phyloP scores from a whole-genome alignment of 225 moss, liverwort and hornwort species.

The Antitrichia curtipendula region DNA sequence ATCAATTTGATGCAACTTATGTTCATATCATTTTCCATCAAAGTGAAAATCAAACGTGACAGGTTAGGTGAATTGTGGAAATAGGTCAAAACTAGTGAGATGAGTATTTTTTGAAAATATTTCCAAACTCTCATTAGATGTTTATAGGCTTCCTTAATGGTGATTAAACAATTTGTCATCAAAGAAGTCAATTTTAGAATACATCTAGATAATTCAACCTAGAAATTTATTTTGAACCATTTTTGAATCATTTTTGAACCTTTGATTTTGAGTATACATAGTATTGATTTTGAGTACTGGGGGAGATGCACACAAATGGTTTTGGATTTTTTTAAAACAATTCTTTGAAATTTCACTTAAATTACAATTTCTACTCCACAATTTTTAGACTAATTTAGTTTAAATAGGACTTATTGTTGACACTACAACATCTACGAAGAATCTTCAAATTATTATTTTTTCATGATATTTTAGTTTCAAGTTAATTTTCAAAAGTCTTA shows the following conservation, averaged over 20 bases:
- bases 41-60: not conserved
- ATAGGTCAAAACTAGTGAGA: fast-evolving
- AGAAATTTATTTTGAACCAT: not conserved
- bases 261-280: not conserved
- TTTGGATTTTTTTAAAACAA: not conserved
- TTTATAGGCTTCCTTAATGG: not conserved
- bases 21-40: fast-evolving
- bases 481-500: not conserved
- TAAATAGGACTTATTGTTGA: no score
- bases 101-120: not conserved
- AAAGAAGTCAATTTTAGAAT: not conserved
- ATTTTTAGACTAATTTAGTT: no score
- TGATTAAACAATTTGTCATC: not conserved
- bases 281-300: not conserved
- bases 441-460: not conserved
- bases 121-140: not conserved
- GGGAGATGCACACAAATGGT: not conserved
- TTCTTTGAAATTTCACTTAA: not conserved
- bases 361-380: not conserved
- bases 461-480: not conserved
- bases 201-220: not conserved
- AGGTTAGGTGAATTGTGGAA: not conserved
- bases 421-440: fast-evolving
- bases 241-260: not conserved
- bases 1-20: not conserved